phyloP scores from a whole-genome alignment of 345 rosid species.

The Euphorbia pulcherrima region DNA sequence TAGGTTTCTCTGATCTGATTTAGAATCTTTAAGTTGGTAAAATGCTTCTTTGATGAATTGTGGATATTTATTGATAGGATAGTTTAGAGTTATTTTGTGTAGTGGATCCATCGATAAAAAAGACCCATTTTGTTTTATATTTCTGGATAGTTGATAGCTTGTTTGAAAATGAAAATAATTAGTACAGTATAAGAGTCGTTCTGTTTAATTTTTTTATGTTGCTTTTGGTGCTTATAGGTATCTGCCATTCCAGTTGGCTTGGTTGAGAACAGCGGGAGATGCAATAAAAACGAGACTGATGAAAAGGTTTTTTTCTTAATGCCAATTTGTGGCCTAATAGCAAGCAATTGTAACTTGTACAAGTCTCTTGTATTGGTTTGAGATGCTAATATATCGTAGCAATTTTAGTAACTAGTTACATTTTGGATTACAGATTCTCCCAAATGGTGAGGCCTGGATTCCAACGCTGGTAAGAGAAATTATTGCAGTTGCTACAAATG shows the following conservation, averaged over 20 bases:
- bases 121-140: background rate
- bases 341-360: background rate
- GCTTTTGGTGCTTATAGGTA: constrained; percentile 39
- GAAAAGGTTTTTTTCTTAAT: constrained; percentile 54
- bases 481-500: constrained; percentile 57
- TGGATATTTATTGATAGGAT: background rate
- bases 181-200: background rate
- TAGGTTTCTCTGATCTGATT: background rate
- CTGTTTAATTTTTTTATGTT: background rate
- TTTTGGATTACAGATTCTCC: constrained; percentile 46
- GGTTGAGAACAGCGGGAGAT: constrained; percentile 84
- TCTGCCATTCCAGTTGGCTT: constrained; percentile 47
- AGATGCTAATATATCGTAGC: background rate
- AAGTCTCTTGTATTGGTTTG: background rate
- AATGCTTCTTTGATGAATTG: background rate
- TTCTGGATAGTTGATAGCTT: background rate
- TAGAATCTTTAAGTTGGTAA: background rate
- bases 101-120: background rate
- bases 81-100: background rate
- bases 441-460: constrained; percentile 68
- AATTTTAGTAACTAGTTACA: constrained; percentile 6
- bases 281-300: constrained; percentile 68
- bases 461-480: constrained; percentile 60
- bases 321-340: background rate
- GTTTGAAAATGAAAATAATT: constrained; percentile 10